Conservation (phyloP, 768 basidiomycete species). For the Daedaleopsis nitida region DNA sequence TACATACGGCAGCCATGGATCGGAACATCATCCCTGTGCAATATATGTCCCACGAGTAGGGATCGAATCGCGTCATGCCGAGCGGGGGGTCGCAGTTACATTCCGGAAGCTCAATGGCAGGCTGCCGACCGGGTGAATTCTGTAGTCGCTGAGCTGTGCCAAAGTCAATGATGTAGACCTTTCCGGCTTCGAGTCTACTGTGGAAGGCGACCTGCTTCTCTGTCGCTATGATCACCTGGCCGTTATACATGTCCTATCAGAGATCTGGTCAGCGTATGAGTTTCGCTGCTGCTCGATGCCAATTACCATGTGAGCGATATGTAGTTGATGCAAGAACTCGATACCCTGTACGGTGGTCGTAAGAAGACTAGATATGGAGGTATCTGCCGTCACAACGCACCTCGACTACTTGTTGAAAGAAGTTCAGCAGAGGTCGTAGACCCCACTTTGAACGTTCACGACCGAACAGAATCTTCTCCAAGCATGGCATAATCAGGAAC, state of each 20-base stretch:
- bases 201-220: not conserved
- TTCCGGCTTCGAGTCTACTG: not conserved
- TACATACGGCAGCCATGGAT: not conserved
- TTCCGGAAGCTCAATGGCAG: not conserved
- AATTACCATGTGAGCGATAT: too few relatives aligned
- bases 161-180: slow-evolving; percentile 13
- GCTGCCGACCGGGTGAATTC: not conserved
- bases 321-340: too few relatives aligned
- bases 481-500: too few relatives aligned
- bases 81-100: not conserved
- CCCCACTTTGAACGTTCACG: too few relatives aligned
- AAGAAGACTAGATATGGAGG: too few relatives aligned
- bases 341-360: too few relatives aligned
- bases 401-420: too few relatives aligned
- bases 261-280: too few relatives aligned
- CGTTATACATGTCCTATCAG: not conserved
- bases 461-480: too few relatives aligned
- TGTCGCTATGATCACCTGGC: not conserved
- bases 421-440: too few relatives aligned
- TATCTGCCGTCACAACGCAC: too few relatives aligned
- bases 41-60: slow-evolving; percentile 15
- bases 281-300: too few relatives aligned
- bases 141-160: slow-evolving; percentile 2
- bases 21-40: not conserved
- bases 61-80: slow-evolving; percentile 7